Conservation (phyloP, 2,329 filamentous ascomycete genomes). For the Malbranchea zuffiana region DNA sequence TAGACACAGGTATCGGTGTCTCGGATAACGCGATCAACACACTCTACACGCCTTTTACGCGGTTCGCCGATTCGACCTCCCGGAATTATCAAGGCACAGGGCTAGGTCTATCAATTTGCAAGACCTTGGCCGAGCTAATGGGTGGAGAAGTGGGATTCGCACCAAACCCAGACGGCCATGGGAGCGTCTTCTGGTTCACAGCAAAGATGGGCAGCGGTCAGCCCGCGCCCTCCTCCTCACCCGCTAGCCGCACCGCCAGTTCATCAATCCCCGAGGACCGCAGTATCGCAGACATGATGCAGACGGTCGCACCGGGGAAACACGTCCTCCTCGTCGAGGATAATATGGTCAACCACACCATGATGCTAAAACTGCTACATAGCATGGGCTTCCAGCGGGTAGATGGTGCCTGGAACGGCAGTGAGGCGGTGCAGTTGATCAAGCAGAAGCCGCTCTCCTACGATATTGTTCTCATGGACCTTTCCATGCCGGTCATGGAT, state of each 20-base stretch:
- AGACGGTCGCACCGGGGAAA: conserved; percentile 33
- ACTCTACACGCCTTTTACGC: conserved; percentile 47
- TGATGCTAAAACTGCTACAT: conserved; percentile 30
- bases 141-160: conserved; percentile 41
- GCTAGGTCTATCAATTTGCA: conserved; percentile 47
- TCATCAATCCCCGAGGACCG: conserved; percentile 20
- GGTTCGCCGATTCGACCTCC: conserved; percentile 44
- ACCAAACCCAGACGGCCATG: conserved; percentile 35
- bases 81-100: conserved; percentile 47
- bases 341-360: conserved; percentile 34
- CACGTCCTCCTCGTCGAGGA: conserved; percentile 34
- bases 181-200: conserved; percentile 45
- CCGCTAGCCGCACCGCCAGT: not conserved
- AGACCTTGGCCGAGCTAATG: conserved; percentile 47
- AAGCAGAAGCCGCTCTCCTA: conserved; percentile 34
- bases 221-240: not conserved
- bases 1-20: conserved; percentile 46
- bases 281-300: too few species aligned
- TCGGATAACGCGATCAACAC: too few species aligned
- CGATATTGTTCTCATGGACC: conserved; percentile 38
- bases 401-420: conserved; percentile 34
- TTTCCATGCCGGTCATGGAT: conserved; percentile 38
- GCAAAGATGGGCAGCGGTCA: too few species aligned
- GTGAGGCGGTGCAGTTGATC: conserved; percentile 34
- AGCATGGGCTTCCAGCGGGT: conserved; percentile 34